phyloP scores from a whole-genome alignment of 2,329 filamentous ascomycete species.

The Pestalotiopsis fici region DNA sequence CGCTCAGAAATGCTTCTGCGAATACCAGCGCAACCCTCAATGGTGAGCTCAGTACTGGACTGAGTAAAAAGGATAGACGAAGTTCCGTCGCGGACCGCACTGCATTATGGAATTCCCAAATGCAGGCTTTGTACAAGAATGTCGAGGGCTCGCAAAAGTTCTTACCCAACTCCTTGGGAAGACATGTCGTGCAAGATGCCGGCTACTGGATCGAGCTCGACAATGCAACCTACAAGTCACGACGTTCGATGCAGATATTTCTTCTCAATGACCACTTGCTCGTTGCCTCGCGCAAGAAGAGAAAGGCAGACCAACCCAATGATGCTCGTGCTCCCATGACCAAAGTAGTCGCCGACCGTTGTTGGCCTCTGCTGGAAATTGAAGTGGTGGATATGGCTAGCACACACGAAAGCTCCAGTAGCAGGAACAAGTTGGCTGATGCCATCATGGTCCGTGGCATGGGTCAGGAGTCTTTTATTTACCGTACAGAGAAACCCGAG shows the following conservation, averaged over 20 bases:
- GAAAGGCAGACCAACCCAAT: conserved; percentile 70
- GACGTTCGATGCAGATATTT: conserved; percentile 86
- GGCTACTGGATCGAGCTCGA: conserved; percentile 95
- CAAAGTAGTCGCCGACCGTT: conserved; percentile 90
- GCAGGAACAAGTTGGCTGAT: conserved; percentile 70
- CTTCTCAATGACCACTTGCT: conserved; percentile 93
- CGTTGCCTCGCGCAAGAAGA: conserved; percentile 89
- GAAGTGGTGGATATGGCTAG: conserved; percentile 87
- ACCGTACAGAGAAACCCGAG: conserved; percentile 83
- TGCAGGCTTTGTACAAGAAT: conserved; percentile 88
- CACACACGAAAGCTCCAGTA: conserved; percentile 57
- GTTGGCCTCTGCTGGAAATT: conserved; percentile 91
- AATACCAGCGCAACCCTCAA: conserved; percentile 50
- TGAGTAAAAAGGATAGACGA: conserved; percentile 77
- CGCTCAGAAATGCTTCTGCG: conserved; percentile 61
- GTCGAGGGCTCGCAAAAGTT: conserved; percentile 99
- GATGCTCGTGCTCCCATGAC: conserved; percentile 57
- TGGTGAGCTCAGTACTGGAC: conserved; percentile 51
- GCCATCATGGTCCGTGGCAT: conserved; percentile 87
- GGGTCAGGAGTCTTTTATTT: conserved; percentile 90
- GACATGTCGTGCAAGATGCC: conserved; percentile 92
- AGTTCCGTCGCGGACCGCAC: conserved; percentile 80
- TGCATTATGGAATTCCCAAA: conserved; percentile 68
- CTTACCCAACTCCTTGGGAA: conserved; percentile 83
- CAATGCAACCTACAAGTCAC: conserved; percentile 94